Conservation (phyloP, 371 early-diverging fungal genomes). For the Apophysomyces trapeziformis region DNA sequence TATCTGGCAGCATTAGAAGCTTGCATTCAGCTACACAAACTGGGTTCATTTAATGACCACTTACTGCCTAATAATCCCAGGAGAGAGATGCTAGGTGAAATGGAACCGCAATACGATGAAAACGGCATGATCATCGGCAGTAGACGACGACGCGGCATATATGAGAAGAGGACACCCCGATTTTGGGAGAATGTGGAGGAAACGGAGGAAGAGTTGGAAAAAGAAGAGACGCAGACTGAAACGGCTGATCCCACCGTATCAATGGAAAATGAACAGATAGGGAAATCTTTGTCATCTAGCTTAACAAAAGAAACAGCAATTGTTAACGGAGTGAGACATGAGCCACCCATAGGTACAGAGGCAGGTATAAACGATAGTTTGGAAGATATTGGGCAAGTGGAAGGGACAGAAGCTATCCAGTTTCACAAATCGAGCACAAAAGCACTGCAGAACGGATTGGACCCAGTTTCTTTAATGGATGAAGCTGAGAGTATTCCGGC, state of each 20-base stretch:
- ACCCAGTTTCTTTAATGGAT: not conserved
- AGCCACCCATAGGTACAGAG: not conserved
- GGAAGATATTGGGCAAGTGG: not conserved
- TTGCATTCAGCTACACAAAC: slow-evolving; percentile 64
- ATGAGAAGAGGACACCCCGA: slow-evolving; percentile 44
- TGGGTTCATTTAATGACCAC: slow-evolving; percentile 76
- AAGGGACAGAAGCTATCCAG: not conserved
- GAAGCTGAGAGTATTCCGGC: not conserved
- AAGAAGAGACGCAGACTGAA: slow-evolving; percentile 19
- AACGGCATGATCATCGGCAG: slow-evolving; percentile 56
- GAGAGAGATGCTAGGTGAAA: slow-evolving; percentile 46
- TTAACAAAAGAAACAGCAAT: not conserved
- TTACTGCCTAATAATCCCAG: slow-evolving; percentile 59
- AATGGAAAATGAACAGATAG: slow-evolving; percentile 13
- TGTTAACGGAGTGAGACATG: slow-evolving; percentile 2
- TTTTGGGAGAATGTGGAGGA: slow-evolving; percentile 40
- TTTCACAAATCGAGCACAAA: not conserved
- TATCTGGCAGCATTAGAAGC: slow-evolving; percentile 75
- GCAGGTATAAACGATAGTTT: not conserved
- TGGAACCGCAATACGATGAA: slow-evolving; percentile 43
- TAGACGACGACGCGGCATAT: slow-evolving; percentile 42
- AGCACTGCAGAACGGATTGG: not conserved
- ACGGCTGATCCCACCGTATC: slow-evolving; percentile 7
- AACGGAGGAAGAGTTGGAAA: slow-evolving; percentile 22
- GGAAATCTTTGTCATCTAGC: not conserved